Evolutionary conservation across 2,329 filamentous ascomycete genomes (phyloP), one percentile per base, ranked within the genome.

Genomic region (Fusarium scirpi): DNA sequence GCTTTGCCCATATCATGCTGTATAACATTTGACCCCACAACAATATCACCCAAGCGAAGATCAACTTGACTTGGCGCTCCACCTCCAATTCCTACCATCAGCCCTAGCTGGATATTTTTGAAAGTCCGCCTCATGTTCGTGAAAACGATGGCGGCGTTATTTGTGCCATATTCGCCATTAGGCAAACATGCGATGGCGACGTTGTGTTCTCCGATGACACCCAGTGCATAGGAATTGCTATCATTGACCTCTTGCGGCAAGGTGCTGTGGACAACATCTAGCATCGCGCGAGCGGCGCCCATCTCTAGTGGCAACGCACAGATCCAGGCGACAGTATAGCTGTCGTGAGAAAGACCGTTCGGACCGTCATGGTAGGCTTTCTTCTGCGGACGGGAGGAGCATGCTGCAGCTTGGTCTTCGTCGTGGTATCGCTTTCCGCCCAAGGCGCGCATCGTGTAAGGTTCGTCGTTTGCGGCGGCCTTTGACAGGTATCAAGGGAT

Each of bases 61-160:
- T 78, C 76, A 6, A 20, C 56, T 18, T 29, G 61, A 2, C 38
- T 59, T 1, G 70, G 70, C 0, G 34, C 59, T 0, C 73, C 76
- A 1, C 76, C 76, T 5, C 73, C 76, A 9, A 78, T 74, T 0
- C 76, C 76, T 0, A 78, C 76, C 67, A 78, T 76, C 11, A 78
- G 44, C 0, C 69, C 67, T 1, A 65, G 13, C 1, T 34, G 15
- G 3, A 74, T 54, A 0, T 54, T 60, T 1, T 27, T 86, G 65
- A 82, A 89, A 29, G 91, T 85, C 2, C 58, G 45, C 2, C 15
- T 22, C 10, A 73, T 1, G 5, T 71, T 25, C 0, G 45, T 67
- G 82, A 70, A 13, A 0, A 77, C 76, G 2, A 25, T 73, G 0
- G 76, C 68, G 0, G 77, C 76, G 13, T 73, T 74, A 12, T 70